Base-by-base conservation (phyloP, 352 stramenopile genomes). In the Globisporangium ultimum region DNA sequence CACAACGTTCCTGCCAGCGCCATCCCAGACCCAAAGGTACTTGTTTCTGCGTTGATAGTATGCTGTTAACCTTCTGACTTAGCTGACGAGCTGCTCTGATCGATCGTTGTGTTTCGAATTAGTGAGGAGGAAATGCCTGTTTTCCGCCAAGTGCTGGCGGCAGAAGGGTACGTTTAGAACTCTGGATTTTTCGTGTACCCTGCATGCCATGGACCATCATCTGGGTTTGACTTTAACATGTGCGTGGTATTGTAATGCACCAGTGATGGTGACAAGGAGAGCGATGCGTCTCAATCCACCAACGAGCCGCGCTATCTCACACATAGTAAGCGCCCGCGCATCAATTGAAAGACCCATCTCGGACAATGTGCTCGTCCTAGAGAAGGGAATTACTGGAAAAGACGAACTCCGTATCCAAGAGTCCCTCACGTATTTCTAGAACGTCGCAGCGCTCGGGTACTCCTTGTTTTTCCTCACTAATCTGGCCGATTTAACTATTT, bases 1-100 rank as follows among this genome's bases (percentile, higher is more conserved):
- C 45, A 87, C 81, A n/a, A 89, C 79, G 20, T 90, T 93, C 61
- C 61, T 91, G 2, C 78, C 83, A n/a, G 70, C 67, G 47, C 64
- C 78, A 7, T 89, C 82, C 18, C 82, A 92, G 65, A 60, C 71
- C 1, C 62, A 68, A 34, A 82, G 72, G 74, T 82, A 18, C 58
- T 21, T 36, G 3, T n/a, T 1, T 32, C 28, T 10, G 28, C 3
- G 28, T 36, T 5, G 28, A 11, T 36, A 11, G 28, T 5, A 36
- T 36, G 28, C 7, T 36, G 24, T 36, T 6, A 36, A 36, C 28
- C 28, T 36, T 36, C 28, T 45, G 8, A 3, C 51, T 36, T 36
- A 22, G 3, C 21, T 38, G 11, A 42, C 28, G 20, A 22, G 9
- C 1, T 17, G 11, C 52, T 18, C 28, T 0, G 8, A 36, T 36